These are phyloP conservation scores for Gossypium trilobum DNA, from an alignment of 441 rosid genomes.

Conservation along the genomic window DNA sequence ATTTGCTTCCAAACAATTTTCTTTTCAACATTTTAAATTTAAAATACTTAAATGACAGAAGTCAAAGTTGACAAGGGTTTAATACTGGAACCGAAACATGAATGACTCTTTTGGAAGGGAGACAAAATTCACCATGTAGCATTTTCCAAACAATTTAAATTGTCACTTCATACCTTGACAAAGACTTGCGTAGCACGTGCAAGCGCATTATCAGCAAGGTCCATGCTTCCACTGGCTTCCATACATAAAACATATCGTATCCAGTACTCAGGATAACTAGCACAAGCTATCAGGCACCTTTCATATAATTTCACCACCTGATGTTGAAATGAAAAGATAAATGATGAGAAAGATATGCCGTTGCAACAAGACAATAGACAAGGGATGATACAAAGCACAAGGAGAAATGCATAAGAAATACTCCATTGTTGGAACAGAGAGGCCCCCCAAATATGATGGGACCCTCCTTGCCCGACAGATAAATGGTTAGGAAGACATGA, in stretches of 20 bases:
- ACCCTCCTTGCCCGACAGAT: constrained; percentile 88
- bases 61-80: neutral
- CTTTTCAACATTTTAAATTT: neutral
- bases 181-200: constrained; percentile 86
- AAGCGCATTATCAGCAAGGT: constrained; percentile 81
- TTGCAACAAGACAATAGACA: constrained; percentile 15
- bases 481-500: constrained; percentile 90
- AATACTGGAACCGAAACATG: neutral
- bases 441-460: constrained; percentile 74
- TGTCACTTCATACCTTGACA: constrained; percentile 61
- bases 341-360: constrained; percentile 17
- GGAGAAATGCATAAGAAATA: constrained; percentile 75
- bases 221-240: constrained; percentile 70
- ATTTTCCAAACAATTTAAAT: neutral
- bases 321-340: constrained; percentile 15
- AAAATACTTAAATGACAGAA: neutral
- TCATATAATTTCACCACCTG: constrained; percentile 89
- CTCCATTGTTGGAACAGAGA: constrained; percentile 73
- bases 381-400: constrained; percentile 38
- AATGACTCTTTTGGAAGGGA: neutral
- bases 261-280: constrained; percentile 91
- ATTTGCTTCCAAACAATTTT: neutral
- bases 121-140: neutral
- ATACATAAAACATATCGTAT: constrained; percentile 71
- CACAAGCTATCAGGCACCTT: constrained; percentile 91